phyloP scores from a whole-genome alignment of 169 alveolate species.

The Plasmodium gonderi region DNA sequence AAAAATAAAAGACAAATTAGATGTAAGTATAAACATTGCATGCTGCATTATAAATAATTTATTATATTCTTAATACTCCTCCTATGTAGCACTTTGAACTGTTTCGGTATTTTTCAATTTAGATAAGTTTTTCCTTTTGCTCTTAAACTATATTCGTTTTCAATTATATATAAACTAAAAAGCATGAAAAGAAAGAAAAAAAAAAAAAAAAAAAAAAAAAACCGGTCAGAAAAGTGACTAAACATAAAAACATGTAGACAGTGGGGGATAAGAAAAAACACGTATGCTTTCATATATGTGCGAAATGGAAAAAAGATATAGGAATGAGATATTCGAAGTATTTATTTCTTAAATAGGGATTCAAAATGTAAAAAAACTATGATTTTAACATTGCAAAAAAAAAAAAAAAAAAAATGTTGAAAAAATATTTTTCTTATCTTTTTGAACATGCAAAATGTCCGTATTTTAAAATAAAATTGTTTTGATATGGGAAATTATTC shows the following conservation, averaged over 20 bases:
- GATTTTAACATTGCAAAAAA: background rate
- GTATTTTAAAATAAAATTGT: conserved; percentile 10
- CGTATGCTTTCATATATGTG: background rate
- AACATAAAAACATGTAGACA: background rate
- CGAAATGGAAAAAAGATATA: background rate
- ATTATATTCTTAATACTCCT: background rate
- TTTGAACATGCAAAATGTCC: background rate
- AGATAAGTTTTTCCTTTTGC: background rate
- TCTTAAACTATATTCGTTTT: background rate
- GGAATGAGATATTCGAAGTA: background rate
- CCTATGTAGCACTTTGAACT: background rate
- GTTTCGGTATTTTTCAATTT: background rate
- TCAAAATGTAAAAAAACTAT: background rate
- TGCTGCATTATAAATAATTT: background rate
- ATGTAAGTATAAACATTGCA: background rate
- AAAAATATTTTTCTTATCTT: background rate
- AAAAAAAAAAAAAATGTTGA: background rate
- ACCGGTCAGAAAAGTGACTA: background rate
- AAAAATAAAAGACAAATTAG: background rate
- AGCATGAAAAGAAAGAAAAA: background rate
- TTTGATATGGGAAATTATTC: background rate
- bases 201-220: too few species aligned
- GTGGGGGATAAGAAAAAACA: background rate
- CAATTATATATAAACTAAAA: background rate
- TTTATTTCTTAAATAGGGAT: background rate